These are phyloP conservation scores for Diplodia seriata DNA, from an alignment of 2,329 filamentous ascomycete genomes.

Conservation along the genomic window DNA sequence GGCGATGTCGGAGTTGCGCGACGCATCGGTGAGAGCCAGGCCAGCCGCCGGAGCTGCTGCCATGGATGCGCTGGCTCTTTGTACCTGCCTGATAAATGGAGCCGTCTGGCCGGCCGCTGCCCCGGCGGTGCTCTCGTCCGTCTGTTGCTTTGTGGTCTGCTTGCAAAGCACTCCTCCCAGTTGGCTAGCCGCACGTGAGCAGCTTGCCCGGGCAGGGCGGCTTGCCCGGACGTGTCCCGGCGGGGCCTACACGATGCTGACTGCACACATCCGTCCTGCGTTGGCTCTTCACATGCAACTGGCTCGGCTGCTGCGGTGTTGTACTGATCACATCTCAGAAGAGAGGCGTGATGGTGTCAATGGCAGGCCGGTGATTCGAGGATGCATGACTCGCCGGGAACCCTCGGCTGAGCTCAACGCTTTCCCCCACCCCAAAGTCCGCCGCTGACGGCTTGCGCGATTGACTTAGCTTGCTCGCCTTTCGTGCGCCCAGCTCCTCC, in stretches of 20 bases:
- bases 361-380: constrained; percentile 3
- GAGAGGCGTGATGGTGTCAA: not conserved
- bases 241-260: not conserved
- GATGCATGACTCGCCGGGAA: constrained; percentile 13
- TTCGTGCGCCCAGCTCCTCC: constrained; percentile 8
- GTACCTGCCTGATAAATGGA: constrained; percentile 7
- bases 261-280: not conserved
- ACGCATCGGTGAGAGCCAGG: not conserved
- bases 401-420: constrained; percentile 18
- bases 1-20: constrained; percentile 21
- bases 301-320: not conserved
- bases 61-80: not conserved
- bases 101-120: constrained; percentile 4
- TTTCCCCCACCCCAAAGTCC: constrained; percentile 30
- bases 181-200: not conserved
- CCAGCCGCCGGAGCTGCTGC: not conserved
- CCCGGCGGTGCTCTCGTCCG: not conserved
- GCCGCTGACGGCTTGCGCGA: constrained; percentile 24
- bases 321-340: not conserved
- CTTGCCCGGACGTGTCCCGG: not conserved
- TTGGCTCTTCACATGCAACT: not conserved
- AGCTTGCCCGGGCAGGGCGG: not conserved
- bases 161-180: not conserved
- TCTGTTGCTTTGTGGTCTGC: not conserved
- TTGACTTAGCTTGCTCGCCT: constrained; percentile 7